These are phyloP conservation scores for Glycine soja DNA, from an alignment of 306 rosid species.

Conservation along the genomic window DNA sequence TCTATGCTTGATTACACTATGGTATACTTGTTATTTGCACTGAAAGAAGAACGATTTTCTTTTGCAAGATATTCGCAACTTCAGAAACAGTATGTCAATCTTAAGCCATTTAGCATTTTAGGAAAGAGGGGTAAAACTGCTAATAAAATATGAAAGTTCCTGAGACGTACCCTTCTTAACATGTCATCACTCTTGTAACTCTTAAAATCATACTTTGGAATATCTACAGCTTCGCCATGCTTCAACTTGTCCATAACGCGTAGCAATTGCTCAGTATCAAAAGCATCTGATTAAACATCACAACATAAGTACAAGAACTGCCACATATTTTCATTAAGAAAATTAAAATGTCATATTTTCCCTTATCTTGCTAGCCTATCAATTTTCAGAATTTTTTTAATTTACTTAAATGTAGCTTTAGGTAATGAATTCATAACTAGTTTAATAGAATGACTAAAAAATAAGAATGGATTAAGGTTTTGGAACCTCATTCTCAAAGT, in stretches of 20 bases:
- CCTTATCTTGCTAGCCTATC: slow-evolving; percentile 27
- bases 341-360: slow-evolving; percentile 26
- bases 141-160: slow-evolving; percentile 14
- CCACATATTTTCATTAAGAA: slow-evolving; percentile 21
- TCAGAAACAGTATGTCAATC: slow-evolving; percentile 25
- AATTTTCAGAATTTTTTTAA: slow-evolving; percentile 21
- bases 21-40: slow-evolving; percentile 11
- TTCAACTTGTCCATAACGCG: slow-evolving; percentile 84
- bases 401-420: neutral
- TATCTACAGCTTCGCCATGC: slow-evolving; percentile 89
- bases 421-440: neutral
- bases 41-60: slow-evolving; percentile 1
- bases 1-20: slow-evolving; percentile 9
- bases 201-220: slow-evolving; percentile 92
- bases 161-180: slow-evolving; percentile 80
- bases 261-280: slow-evolving; percentile 83
- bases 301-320: slow-evolving; percentile 25
- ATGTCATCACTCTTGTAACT: slow-evolving; percentile 76
- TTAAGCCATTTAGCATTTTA: slow-evolving; percentile 10
- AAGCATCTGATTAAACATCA: slow-evolving; percentile 75
- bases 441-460: neutral
- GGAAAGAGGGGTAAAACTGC: slow-evolving; percentile 17
- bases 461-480: neutral
- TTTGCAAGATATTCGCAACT: slow-evolving; percentile 31
- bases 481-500: slow-evolving; percentile 24